phyloP scores from a whole-genome alignment of 1,284 basidiomycete species.

The Cryptococcus sp. region DNA sequence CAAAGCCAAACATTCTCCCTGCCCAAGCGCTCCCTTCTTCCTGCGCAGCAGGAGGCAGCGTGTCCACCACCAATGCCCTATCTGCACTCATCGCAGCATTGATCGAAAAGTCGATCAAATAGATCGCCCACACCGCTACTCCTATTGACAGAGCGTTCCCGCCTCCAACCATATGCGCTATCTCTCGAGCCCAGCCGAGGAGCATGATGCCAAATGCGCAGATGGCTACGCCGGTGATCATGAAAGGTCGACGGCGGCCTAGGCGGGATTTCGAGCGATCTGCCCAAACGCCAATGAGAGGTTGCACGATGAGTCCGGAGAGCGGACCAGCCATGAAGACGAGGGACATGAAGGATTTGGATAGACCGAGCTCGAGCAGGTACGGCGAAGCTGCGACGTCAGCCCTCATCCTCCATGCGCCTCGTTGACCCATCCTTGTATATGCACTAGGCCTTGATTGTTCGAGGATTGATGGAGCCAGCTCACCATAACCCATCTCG shows the following conservation, averaged over 20 bases:
- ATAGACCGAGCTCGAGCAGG: constrained; percentile 79
- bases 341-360: constrained; percentile 78
- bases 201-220: constrained; percentile 70
- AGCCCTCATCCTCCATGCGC: background rate
- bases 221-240: constrained; percentile 64
- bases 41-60: constrained; percentile 60
- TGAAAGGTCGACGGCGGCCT: constrained; percentile 79
- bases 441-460: background rate
- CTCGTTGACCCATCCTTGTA: background rate
- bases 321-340: constrained; percentile 94
- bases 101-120: constrained; percentile 83
- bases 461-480: background rate
- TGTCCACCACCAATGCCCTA: constrained; percentile 51
- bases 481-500: constrained; percentile 80
- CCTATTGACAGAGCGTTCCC: constrained; percentile 50
- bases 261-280: constrained; percentile 81
- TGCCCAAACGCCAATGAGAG: constrained; percentile 76
- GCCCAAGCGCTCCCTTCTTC: constrained; percentile 92
- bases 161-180: constrained; percentile 59
- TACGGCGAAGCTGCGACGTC: constrained; percentile 69
- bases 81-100: constrained; percentile 61
- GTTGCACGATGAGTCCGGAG: constrained; percentile 86
- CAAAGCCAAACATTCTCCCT: constrained; percentile 76
- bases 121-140: constrained; percentile 79
- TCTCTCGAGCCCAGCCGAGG: constrained; percentile 72